phyloP scores from a whole-genome alignment of 2,329 filamentous ascomycete species.

The Diaporthe australafricana region DNA sequence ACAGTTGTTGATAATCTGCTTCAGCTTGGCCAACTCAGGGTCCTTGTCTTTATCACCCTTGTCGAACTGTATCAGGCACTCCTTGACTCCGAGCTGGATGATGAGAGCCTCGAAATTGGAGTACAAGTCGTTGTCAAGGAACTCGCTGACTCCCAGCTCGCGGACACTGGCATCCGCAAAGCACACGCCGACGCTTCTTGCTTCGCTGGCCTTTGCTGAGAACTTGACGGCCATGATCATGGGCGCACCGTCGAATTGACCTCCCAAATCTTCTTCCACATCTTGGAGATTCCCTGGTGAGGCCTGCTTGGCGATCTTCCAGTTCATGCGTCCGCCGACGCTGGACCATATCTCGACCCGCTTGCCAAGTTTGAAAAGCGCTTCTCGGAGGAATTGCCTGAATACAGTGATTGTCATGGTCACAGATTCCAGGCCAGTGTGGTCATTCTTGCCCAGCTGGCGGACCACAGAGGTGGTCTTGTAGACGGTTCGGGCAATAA shows the following conservation, averaged over 20 bases:
- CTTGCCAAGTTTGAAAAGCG: slow-evolving; percentile 90
- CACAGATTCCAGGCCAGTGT: slow-evolving; percentile 89
- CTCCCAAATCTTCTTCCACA: slow-evolving; percentile 92
- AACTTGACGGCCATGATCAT: slow-evolving; percentile 97
- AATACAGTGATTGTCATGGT: slow-evolving; percentile 97
- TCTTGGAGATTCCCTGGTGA: slow-evolving; percentile 97
- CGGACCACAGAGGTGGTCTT: slow-evolving; percentile 96
- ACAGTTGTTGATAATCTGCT: slow-evolving; percentile 90
- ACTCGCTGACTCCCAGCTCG: slow-evolving; percentile 96
- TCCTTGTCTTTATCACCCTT: slow-evolving; percentile 86
- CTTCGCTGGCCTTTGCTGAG: slow-evolving; percentile 86
- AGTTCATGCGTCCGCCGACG: slow-evolving; percentile 81
- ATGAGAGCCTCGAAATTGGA: slow-evolving; percentile 97
- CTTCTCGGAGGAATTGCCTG: slow-evolving; percentile 93
- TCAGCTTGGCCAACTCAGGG: slow-evolving; percentile 86
- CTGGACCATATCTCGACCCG: slow-evolving; percentile 91
- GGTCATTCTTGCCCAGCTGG: slow-evolving; percentile 85
- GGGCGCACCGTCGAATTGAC: slow-evolving; percentile 87
- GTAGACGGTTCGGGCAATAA: slow-evolving; percentile 89
- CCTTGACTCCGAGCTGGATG: slow-evolving; percentile 95
- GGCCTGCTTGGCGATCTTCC: slow-evolving; percentile 91
- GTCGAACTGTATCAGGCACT: slow-evolving; percentile 89
- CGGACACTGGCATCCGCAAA: slow-evolving; percentile 97
- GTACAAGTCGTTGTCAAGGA: slow-evolving; percentile 98
- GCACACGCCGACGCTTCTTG: slow-evolving; percentile 90